Base-by-base conservation (phyloP, 768 basidiomycete species). In the Mycena epipterygia region DNA sequence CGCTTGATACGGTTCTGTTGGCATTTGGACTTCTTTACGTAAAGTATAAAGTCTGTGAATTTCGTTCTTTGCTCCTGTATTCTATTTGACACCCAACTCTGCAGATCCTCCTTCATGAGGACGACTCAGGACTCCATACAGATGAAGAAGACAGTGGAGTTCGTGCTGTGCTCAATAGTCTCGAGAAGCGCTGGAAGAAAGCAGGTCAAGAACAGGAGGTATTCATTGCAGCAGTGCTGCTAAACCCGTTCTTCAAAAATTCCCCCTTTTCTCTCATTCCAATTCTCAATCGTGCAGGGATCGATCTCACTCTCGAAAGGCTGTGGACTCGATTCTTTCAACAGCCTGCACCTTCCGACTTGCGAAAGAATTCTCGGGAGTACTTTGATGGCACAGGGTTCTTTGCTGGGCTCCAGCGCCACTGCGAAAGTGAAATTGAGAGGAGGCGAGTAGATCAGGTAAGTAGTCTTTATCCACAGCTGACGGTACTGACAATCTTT, bases 141-240 rank as follows among this genome's bases (percentile, higher is more conserved):
- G 37, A 39, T 16, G 37, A 39, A 39, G 37, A 39, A 39, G 37
- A 39, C 37, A 39, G 37, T 39, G 37, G 37, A 39, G 16, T 39
- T 39, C 37, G 16, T 39, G 73, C 61, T 16, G 68, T 74, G 21
- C 19, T 72, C 9, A 51, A 61, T 11, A 74, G 70, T 51, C 66
- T 80, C 19, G 79, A 83, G 58, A 49, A 27, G 2, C 70, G 73
- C 8, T 83, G 81, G 81, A 27, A 46, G 25, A 75, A 77, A 48
- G 35, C 69, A 46, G 37, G 37, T 39, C 9, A 16, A 39, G 79
- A 82, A 61, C 79, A 81, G 66, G 79, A 79, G 39, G 62, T 77
- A 2, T 81, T 79, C 53, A 77, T 82, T 63, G 74, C 76, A 11
- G 73, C 79, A 8, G 67, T 79, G 11, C 75, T 83, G 48, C 46